These are phyloP conservation scores for Cenchrus fungigraminus DNA, from an alignment of 176 grass and related monocot genomes.

Conservation along the genomic window DNA sequence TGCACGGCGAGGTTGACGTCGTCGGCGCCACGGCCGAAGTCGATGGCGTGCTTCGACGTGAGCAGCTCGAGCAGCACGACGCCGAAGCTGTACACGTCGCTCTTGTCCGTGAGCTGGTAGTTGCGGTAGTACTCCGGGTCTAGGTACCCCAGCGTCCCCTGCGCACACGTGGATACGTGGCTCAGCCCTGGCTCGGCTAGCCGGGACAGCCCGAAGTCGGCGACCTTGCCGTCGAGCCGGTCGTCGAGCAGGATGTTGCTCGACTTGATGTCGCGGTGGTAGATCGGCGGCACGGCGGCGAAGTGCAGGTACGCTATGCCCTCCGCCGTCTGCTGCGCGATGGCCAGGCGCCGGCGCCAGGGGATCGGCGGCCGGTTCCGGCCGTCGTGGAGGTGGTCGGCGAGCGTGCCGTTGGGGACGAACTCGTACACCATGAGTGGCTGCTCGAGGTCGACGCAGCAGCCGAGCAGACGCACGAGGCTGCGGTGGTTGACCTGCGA, in stretches of 20 bases:
- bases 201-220: constrained; percentile 79
- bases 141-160: constrained; percentile 74
- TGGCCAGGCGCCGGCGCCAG: constrained; percentile 61
- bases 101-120: constrained; percentile 87
- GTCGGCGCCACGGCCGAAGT: constrained; percentile 61
- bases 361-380: constrained; percentile 39
- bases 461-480: constrained; percentile 76
- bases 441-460: constrained; percentile 77
- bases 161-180: too few species aligned
- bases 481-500: constrained; percentile 88
- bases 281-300: constrained; percentile 70
- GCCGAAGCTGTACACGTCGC: constrained; percentile 98
- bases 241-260: constrained; percentile 95
- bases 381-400: constrained; percentile 69
- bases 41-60: constrained; percentile 66
- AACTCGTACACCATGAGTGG: constrained; percentile 92
- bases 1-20: constrained; percentile 77
- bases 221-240: constrained; percentile 59
- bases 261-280: constrained; percentile 96
- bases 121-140: constrained; percentile 90
- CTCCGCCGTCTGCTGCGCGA: constrained; percentile 73
- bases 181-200: constrained; percentile 42
- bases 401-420: constrained; percentile 73
- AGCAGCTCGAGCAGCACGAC: constrained; percentile 88
- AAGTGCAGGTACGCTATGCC: constrained; percentile 84